A percentile compares a stretch with the other conserved stretches of the same genome.
Evolutionary conservation across 1,284 basidiomycete species (phyloP).

Genomic region (Anthracocystis walkeri): DNA sequence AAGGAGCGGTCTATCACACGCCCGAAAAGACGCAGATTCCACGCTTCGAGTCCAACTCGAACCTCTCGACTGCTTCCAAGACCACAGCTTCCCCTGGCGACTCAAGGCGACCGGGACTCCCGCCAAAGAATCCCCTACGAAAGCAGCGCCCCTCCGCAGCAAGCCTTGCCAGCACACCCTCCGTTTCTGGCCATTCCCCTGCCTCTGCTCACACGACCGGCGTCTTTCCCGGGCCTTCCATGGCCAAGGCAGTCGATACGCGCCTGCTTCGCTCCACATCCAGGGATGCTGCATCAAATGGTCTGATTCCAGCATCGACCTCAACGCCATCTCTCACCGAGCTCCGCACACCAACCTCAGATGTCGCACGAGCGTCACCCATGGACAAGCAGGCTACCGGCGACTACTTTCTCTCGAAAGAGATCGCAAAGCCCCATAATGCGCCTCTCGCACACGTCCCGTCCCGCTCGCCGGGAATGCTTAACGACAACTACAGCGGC

Average conservation of each 20-base stretch:
- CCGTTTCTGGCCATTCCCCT: slow-evolving; percentile 27
- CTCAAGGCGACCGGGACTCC: slow-evolving; percentile 31
- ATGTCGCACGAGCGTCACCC: slow-evolving; percentile 13
- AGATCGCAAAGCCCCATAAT: slow-evolving; percentile 10
- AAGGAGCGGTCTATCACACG: slow-evolving; percentile 34
- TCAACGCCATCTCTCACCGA: slow-evolving; percentile 30
- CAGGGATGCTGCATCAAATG: slow-evolving; percentile 5
- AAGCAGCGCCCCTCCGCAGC: slow-evolving; percentile 35
- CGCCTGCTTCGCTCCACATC: slow-evolving; percentile 2
- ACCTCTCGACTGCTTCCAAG: background rate
- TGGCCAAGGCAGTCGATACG: slow-evolving; percentile 2
- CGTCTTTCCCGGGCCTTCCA: slow-evolving; percentile 20
- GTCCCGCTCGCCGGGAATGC: slow-evolving; percentile 20
- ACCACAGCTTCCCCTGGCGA: slow-evolving; percentile 11
- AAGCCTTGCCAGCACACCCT: slow-evolving; percentile 25
- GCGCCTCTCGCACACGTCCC: slow-evolving; percentile 6
- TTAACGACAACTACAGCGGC: slow-evolving; percentile 8
- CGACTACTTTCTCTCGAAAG: slow-evolving; percentile 26
- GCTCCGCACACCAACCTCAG: slow-evolving; percentile 19
- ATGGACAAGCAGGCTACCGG: slow-evolving; percentile 14
- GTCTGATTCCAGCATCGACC: slow-evolving; percentile 16
- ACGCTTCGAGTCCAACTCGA: slow-evolving; percentile 14
- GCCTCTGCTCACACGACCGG: slow-evolving; percentile 19
- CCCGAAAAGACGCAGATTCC: slow-evolving; percentile 22
- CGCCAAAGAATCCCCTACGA: slow-evolving; percentile 51